Conservation (phyloP, 2,329 filamentous ascomycete genomes). For the Teratosphaeria viscida region DNA sequence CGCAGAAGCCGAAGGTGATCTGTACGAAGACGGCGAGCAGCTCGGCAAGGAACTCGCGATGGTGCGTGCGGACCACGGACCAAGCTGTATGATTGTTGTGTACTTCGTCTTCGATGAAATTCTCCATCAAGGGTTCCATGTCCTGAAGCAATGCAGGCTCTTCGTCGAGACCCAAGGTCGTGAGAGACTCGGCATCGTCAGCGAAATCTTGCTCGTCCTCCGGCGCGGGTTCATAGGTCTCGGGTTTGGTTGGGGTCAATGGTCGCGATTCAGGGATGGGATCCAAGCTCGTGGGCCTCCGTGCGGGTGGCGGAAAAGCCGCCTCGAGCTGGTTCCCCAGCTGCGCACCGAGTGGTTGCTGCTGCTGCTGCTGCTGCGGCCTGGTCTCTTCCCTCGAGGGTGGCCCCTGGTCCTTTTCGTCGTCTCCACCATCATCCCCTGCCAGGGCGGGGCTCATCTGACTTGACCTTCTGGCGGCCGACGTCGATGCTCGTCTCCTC, state of each 20-base stretch:
- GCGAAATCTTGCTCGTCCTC: not conserved
- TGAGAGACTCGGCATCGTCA: not conserved
- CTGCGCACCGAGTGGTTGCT: not conserved
- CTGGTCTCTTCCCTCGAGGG: not conserved
- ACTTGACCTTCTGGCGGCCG: slow-evolving; percentile 1
- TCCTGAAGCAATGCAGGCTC: slow-evolving; percentile 31
- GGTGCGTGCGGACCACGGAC: slow-evolving; percentile 40
- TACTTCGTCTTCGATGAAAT: slow-evolving; percentile 36
- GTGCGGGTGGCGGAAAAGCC: not conserved
- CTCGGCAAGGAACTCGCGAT: slow-evolving; percentile 45
- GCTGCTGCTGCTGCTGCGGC: not conserved
- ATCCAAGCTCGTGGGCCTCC: not conserved
- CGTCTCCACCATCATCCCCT: slow-evolving; percentile 17
- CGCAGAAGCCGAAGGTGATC: slow-evolving; percentile 37
- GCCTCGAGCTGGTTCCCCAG: not conserved
- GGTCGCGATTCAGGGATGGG: not conserved
- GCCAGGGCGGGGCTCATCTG: slow-evolving; percentile 17
- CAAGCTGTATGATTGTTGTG: slow-evolving; percentile 37
- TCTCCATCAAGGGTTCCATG: slow-evolving; percentile 34
- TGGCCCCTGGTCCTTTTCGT: slow-evolving; percentile 2
- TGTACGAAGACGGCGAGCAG: slow-evolving; percentile 35
- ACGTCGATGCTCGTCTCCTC: slow-evolving; percentile 4
- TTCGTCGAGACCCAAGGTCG: slow-evolving; percentile 25
- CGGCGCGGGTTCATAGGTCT: slow-evolving; percentile 3
- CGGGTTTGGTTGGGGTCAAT: not conserved